Evolutionary conservation across 352 stramenopile species (phyloP), one percentile per base, ranked within the genome.

Genomic region (Globisporangium paroecandrum): DNA sequence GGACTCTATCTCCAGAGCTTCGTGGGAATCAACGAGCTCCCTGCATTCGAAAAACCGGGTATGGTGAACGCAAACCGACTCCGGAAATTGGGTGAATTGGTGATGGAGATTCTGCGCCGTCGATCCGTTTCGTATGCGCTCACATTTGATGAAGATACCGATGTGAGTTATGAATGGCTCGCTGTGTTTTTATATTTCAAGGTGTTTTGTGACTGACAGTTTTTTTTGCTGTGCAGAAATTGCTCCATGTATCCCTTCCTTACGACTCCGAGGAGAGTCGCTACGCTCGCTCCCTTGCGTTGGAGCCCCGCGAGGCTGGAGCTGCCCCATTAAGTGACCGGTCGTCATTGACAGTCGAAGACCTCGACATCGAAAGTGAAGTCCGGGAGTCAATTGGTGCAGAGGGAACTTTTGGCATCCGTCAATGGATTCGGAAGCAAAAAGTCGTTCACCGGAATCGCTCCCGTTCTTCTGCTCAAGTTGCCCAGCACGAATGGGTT

Each of bases 1-100:
- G 89, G 89, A 22, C 70, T 96, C 2, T 96, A 94, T 57, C 73
- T 96, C 32, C 89, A 96, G 85, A 79, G 77, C 20, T 91, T 93
- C 34, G 87, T 93, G 2, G 85, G 85, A 12, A 69, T 96, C 46
- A 93, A 90, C 54, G 89, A 96, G 56, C 67, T 96, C 8, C 89
- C 89, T 53, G 76, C 77, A 8, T 91, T 91, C 64, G 77, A 90
- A 60, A 87, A 89, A 8, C 75, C 78, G 1, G 78, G 80, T 8
- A 58, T 90, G 15, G 73, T 96, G 24, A 94, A 96, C 64, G 66
- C 74, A n/a, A 90, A 76, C 62, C 83, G 89, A 1, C 69, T 96
- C 15, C 80, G 83, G 25, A 83, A 78, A 63, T 80, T 94, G 72
- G 89, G 89, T 36, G 82, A 91, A 38, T 41, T 96, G 49, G 73